Conservation (phyloP, 148 eudicot genomes). For the Vaccinium darrowii region DNA sequence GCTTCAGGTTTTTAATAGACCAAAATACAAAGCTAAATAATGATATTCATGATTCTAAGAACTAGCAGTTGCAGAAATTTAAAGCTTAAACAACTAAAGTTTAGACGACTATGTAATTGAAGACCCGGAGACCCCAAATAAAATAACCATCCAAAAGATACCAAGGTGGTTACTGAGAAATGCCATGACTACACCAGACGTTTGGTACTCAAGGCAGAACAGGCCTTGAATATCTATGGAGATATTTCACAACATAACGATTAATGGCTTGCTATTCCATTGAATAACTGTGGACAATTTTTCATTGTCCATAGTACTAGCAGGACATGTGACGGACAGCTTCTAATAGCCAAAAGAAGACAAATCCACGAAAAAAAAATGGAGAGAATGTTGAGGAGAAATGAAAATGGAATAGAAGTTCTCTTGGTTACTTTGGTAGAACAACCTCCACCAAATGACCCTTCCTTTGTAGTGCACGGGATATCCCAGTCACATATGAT, state of each 20-base stretch:
- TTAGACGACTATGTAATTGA: neutral
- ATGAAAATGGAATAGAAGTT: constrained; percentile 14
- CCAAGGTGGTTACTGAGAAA: neutral
- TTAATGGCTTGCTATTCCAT: neutral
- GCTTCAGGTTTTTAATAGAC: neutral
- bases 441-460: constrained; percentile 75
- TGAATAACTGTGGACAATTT: neutral
- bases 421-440: constrained; percentile 62
- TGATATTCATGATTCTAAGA: too few species aligned
- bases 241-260: neutral
- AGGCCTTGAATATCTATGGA: neutral
- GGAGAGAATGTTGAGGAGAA: neutral
- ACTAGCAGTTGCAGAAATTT: neutral
- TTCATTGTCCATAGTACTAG: neutral
- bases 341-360: constrained; percentile 1
- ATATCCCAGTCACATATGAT: constrained; percentile 63
- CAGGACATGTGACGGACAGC: neutral
- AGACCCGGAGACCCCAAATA: neutral
- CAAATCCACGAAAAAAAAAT: neutral
- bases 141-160: neutral
- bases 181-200: neutral
- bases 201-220: neutral
- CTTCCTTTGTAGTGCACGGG: constrained; percentile 56
- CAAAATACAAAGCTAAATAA: neutral
- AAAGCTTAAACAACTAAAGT: neutral